Percentiles rank a stretch among this genome's conserved stretches.
phyloP scores from a whole-genome alignment of 176 grass and related monocot genomes.

The Avena atlantica region DNA sequence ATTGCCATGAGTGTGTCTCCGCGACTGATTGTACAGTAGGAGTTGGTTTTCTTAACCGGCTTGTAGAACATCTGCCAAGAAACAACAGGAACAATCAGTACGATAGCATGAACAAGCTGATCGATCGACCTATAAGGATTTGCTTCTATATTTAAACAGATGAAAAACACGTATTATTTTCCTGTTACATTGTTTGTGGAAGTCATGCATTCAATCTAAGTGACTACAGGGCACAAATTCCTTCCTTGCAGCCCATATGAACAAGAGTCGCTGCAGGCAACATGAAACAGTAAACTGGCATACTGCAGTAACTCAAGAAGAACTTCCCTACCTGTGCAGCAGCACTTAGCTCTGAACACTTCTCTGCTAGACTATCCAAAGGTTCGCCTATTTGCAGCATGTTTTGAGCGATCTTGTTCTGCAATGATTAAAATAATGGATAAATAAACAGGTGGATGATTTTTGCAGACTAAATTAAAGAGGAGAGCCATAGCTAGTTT shows the following conservation, averaged over 20 bases:
- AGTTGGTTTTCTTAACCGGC: constrained; percentile 91
- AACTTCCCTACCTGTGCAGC: constrained; percentile 63
- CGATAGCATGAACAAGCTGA: no score
- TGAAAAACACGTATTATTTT: no score
- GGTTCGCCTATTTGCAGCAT: constrained; percentile 68
- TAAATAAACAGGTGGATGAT: background rate
- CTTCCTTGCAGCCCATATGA: no score
- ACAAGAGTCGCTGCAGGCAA: no score
- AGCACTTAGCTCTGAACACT: constrained; percentile 89
- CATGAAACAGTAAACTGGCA: no score
- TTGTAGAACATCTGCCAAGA: constrained; percentile 87
- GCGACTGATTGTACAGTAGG: constrained; percentile 62
- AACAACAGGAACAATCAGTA: background rate
- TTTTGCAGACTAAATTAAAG: background rate
- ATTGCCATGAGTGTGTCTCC: no score
- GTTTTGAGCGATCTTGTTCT: constrained; percentile 79
- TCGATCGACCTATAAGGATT: no score
- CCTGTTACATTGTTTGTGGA: no score
- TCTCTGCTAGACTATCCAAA: constrained; percentile 84
- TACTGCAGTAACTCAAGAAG: no score
- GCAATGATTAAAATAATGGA: constrained; percentile 40
- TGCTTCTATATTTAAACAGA: no score
- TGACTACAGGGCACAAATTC: no score
- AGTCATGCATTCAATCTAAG: no score
- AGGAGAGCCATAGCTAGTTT: background rate